Conservation (phyloP, 23 red algal species). For the Pyropia haitanensis region DNA sequence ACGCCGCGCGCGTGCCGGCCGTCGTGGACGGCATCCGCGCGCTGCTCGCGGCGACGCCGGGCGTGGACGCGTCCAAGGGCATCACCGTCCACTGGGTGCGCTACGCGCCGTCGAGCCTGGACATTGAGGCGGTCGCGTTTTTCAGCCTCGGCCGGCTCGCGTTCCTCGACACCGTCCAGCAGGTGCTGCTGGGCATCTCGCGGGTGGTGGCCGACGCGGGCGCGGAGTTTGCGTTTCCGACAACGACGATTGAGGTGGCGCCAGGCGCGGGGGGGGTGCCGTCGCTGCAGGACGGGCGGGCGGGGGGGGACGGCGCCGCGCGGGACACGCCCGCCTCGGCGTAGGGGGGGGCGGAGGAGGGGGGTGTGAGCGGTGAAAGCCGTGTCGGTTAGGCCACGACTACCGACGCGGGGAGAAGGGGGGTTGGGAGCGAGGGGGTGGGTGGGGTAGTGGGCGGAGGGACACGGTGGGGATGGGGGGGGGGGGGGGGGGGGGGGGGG, state of each 20-base stretch:
- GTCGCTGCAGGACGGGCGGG: too few species aligned
- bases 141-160: neutral
- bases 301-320: too few species aligned
- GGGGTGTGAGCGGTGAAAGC: too few species aligned
- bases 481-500: too few species aligned
- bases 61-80: neutral
- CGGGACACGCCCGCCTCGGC: too few species aligned
- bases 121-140: constrained; percentile 2
- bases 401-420: too few species aligned
- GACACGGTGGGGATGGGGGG: too few species aligned
- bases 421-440: too few species aligned
- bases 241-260: neutral
- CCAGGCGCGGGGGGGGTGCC: too few species aligned
- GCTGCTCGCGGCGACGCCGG: neutral
- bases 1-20: neutral
- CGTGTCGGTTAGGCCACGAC: too few species aligned
- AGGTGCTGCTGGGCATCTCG: constrained; percentile 3
- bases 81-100: constrained; percentile 3
- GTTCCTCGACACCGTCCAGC: constrained; percentile 3
- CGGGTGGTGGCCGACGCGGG: neutral
- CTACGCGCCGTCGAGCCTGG: constrained; percentile 4
- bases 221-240: constrained; percentile 10
- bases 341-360: too few species aligned
- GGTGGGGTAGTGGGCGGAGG: too few species aligned
- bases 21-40: constrained; percentile 1